Conservation (phyloP, 164 flowering plant genomes). For the Dillenia suffruticosa region DNA sequence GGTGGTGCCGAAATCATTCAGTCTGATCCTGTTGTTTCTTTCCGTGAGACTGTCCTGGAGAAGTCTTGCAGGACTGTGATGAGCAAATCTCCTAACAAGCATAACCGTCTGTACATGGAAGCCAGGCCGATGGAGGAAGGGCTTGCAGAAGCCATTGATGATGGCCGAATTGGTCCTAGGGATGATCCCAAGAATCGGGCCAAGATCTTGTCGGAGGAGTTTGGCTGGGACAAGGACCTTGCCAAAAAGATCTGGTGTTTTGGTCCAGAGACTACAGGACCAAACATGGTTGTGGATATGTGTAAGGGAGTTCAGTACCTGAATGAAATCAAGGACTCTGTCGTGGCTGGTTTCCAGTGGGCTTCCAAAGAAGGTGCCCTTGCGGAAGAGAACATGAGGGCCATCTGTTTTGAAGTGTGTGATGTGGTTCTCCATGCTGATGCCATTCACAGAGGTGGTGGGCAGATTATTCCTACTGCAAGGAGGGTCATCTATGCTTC, state of each 20-base stretch:
- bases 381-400: slow-evolving; percentile 37
- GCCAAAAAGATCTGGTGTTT: slow-evolving; percentile 36
- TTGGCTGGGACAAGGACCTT: slow-evolving; percentile 32
- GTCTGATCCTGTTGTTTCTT: slow-evolving; percentile 28
- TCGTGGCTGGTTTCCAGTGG: slow-evolving; percentile 30
- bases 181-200: slow-evolving; percentile 29
- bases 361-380: slow-evolving; percentile 36
- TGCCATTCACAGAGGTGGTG: slow-evolving; percentile 35
- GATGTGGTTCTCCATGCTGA: slow-evolving; percentile 37
- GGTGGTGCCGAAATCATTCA: slow-evolving; percentile 28
- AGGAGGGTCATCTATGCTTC: slow-evolving; percentile 31
- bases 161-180: slow-evolving; percentile 29
- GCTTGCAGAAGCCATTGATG: slow-evolving; percentile 33
- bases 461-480: slow-evolving; percentile 27
- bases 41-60: slow-evolving; percentile 32
- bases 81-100: slow-evolving; percentile 36
- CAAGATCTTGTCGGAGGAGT: slow-evolving; percentile 28
- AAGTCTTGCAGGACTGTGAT: slow-evolving; percentile 29
- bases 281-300: slow-evolving; percentile 33
- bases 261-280: slow-evolving; percentile 34
- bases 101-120: slow-evolving; percentile 33
- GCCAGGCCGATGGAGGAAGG: slow-evolving; percentile 34
- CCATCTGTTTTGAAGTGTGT: slow-evolving; percentile 33
- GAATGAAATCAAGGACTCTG: slow-evolving; percentile 34
- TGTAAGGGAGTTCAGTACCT: slow-evolving; percentile 35